These are phyloP conservation scores for Cladosporium sp. DNA, from an alignment of 2,329 filamentous ascomycete species.

Conservation along the genomic window DNA sequence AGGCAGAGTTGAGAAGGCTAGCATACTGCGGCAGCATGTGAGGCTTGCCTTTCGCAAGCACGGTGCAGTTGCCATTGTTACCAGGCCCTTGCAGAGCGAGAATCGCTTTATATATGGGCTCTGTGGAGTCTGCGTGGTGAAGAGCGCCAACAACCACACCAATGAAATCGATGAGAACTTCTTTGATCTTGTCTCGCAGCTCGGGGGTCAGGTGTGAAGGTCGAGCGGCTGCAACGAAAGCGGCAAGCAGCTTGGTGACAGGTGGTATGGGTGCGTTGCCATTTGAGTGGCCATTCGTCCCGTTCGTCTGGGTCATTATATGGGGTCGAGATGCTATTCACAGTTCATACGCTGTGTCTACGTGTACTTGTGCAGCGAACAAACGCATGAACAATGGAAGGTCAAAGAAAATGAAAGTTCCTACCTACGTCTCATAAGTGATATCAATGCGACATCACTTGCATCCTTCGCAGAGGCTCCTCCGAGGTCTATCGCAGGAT, in stretches of 20 bases:
- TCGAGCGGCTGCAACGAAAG: slow-evolving; percentile 23
- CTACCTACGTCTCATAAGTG: neutral
- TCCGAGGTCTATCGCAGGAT: slow-evolving; percentile 3
- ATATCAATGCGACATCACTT: neutral
- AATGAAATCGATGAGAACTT: slow-evolving; percentile 30
- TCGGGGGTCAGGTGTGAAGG: slow-evolving; percentile 18
- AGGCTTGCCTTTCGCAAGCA: slow-evolving; percentile 33
- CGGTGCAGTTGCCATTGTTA: slow-evolving; percentile 26
- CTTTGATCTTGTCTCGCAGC: slow-evolving; percentile 25
- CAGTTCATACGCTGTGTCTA: no score
- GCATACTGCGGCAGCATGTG: slow-evolving; percentile 37
- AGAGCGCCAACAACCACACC: slow-evolving; percentile 26
- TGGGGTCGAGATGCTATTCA: neutral
- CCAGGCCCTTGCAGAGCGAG: slow-evolving; percentile 22
- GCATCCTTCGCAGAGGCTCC: neutral
- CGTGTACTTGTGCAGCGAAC: no score
- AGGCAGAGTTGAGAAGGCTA: slow-evolving; percentile 39
- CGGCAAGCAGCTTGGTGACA: slow-evolving; percentile 24
- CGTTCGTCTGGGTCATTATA: slow-evolving; percentile 1
- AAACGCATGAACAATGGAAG: no score
- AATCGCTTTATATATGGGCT: slow-evolving; percentile 25
- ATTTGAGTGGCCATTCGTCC: neutral
- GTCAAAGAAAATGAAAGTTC: neutral
- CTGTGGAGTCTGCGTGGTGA: slow-evolving; percentile 24
- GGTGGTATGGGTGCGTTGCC: slow-evolving; percentile 8